Percentiles rank a stretch among this genome's conserved stretches.
Evolutionary conservation across 2,329 filamentous ascomycete species (phyloP).

Genomic region (Dothistroma pini): DNA sequence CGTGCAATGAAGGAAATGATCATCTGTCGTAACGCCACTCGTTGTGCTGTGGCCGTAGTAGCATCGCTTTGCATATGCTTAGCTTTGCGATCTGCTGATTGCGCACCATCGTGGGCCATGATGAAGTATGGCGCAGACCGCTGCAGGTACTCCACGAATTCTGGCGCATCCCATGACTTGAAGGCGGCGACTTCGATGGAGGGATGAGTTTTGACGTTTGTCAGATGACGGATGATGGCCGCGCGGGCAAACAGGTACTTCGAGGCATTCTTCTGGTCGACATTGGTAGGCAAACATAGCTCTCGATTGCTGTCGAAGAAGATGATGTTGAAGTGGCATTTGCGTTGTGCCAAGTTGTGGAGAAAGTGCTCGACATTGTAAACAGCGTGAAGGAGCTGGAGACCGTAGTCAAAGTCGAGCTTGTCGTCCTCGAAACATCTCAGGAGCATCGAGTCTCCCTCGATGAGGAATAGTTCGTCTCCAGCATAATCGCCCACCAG

Average conservation of each 20-base stretch:
- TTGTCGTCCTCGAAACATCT: conserved; percentile 59
- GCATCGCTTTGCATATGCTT: conserved; percentile 18
- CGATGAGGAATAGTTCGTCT: conserved; percentile 67
- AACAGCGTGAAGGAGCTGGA: conserved; percentile 68
- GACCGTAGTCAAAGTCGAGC: conserved; percentile 64
- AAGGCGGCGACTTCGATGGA: conserved; percentile 48
- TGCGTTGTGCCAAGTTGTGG: conserved; percentile 55
- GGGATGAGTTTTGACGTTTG: conserved; percentile 39
- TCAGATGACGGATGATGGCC: conserved; percentile 63
- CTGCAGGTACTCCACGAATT: conserved; percentile 56
- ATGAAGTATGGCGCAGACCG: conserved; percentile 60
- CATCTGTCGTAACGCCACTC: conserved; percentile 41
- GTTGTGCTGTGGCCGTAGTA: conserved; percentile 13
- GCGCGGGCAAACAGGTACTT: conserved; percentile 62
- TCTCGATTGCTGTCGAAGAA: conserved; percentile 61
- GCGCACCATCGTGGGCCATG: conserved; percentile 62
- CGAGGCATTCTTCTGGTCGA: conserved; percentile 32
- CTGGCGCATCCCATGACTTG: conserved; percentile 44
- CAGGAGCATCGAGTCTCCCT: conserved; percentile 68
- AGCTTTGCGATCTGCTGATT: conserved; percentile 21
- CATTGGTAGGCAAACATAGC: conserved; percentile 53
- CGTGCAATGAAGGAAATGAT: conserved; percentile 54
- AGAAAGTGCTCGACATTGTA: conserved; percentile 67
- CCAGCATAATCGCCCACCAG: conserved; percentile 74
- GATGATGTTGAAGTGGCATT: conserved; percentile 67